A percentile compares a stretch with the other conserved stretches of the same genome.
Conservation (phyloP, 371 early-diverging fungal species). For the Mucor ambiguus region DNA sequence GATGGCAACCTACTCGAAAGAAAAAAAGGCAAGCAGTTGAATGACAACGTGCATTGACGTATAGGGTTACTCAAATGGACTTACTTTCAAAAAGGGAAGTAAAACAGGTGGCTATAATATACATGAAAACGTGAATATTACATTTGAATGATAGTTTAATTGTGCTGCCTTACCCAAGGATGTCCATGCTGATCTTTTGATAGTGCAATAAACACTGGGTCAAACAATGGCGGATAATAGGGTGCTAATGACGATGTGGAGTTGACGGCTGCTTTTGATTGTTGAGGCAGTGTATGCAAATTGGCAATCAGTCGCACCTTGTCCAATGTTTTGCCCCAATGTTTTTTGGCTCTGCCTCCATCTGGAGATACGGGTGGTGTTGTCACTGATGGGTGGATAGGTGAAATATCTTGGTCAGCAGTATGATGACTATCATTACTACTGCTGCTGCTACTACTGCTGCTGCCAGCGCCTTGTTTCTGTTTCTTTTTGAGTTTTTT, state of each 20-base stretch:
- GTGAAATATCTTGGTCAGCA: neutral
- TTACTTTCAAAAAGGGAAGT: slow-evolving; percentile 43
- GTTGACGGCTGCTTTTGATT: neutral
- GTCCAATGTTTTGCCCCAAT: slow-evolving; percentile 51
- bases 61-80: slow-evolving; percentile 1
- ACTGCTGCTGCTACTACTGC: neutral
- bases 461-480: neutral
- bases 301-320: slow-evolving; percentile 47
- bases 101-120: slow-evolving; percentile 48
- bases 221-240: slow-evolving; percentile 45
- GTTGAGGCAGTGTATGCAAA: slow-evolving; percentile 24
- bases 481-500: neutral
- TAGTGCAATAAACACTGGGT: slow-evolving; percentile 44
- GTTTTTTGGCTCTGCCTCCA: slow-evolving; percentile 25
- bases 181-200: slow-evolving; percentile 40
- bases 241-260: slow-evolving; percentile 27
- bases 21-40: neutral
- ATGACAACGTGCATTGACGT: neutral
- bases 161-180: slow-evolving; percentile 34
- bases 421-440: neutral
- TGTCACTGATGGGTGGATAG: neutral
- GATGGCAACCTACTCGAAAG: slow-evolving; percentile 41
- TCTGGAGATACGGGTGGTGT: slow-evolving; percentile 1
- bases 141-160: neutral
- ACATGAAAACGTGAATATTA: neutral